Evolutionary conservation across 768 basidiomycete species (phyloP).

Genomic region (Termitomyces sp.): DNA sequence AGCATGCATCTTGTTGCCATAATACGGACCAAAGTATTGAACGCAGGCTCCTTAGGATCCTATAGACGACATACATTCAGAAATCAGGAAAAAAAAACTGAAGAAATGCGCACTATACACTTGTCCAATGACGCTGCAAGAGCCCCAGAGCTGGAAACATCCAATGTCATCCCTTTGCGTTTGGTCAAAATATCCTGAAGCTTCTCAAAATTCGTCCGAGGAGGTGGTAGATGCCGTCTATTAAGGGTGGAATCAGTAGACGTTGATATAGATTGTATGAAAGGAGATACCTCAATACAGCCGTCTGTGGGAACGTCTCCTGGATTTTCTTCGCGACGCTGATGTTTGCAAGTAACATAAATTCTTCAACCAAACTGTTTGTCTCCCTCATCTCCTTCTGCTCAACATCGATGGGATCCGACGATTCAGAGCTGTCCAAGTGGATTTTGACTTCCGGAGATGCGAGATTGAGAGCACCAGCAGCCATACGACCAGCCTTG

Average conservation of each 20-base stretch:
- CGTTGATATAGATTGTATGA: neutral
- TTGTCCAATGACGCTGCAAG: constrained; percentile 85
- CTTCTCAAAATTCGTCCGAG: constrained; percentile 91
- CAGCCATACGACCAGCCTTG: constrained; percentile 82
- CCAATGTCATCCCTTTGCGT: constrained; percentile 76
- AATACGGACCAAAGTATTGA: constrained; percentile 97
- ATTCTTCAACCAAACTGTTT: constrained; percentile 96
- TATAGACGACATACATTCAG: constrained; percentile 27
- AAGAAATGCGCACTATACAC: constrained; percentile 59
- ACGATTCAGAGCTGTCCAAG: constrained; percentile 87
- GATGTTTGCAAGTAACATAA: constrained; percentile 98
- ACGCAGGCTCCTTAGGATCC: constrained; percentile 83
- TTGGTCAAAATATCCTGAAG: constrained; percentile 89
- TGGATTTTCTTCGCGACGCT: constrained; percentile 91
- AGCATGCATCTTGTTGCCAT: constrained; percentile 99
- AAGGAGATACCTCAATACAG: constrained; percentile 70
- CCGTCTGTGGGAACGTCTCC: constrained; percentile 93
- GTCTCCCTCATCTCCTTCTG: constrained; percentile 92
- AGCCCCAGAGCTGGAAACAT: constrained; percentile 89
- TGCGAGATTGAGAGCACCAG: constrained; percentile 96
- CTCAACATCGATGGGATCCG: constrained; percentile 96
- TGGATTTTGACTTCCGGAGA: constrained; percentile 99
- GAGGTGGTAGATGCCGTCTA: constrained; percentile 90
- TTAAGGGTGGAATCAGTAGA: neutral
- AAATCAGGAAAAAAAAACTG: neutral